Percentiles rank a stretch among this genome's conserved stretches.
phyloP scores from a whole-genome alignment of 345 rosid species.

The Corchorus olitorius region DNA sequence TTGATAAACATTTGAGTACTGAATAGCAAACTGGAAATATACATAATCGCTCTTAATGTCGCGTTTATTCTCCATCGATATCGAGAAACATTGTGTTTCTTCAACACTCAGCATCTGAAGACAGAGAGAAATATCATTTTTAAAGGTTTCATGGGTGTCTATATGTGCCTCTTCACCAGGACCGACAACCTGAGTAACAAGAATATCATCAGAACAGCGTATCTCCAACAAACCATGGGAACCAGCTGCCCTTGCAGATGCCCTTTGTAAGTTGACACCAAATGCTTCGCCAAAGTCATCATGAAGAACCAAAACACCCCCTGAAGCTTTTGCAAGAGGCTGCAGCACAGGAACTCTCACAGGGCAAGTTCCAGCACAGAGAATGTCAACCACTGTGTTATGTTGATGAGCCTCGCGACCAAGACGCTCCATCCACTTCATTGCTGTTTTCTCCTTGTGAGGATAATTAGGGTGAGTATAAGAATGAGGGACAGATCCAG shows the following conservation, averaged over 20 bases:
- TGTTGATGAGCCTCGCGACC: slow-evolving; percentile 78
- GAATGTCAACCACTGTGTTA: slow-evolving; percentile 82
- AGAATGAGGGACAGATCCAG: slow-evolving; percentile 90
- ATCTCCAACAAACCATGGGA: slow-evolving; percentile 71
- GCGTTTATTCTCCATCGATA: slow-evolving; percentile 80
- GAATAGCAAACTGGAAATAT: slow-evolving; percentile 84
- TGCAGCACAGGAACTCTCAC: slow-evolving; percentile 82
- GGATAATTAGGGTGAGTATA: slow-evolving; percentile 84
- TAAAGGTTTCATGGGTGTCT: slow-evolving; percentile 74
- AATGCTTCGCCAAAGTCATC: slow-evolving; percentile 99
- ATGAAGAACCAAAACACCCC: slow-evolving; percentile 94
- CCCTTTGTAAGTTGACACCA: slow-evolving; percentile 95
- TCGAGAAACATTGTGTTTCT: slow-evolving; percentile 90
- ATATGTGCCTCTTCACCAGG: slow-evolving; percentile 94
- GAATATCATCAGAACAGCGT: slow-evolving; percentile 93
- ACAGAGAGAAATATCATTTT: slow-evolving; percentile 61
- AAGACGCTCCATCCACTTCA: slow-evolving; percentile 83
- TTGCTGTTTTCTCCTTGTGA: slow-evolving; percentile 80
- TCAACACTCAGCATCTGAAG: slow-evolving; percentile 90
- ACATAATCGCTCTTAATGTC: slow-evolving; percentile 75
- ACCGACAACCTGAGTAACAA: slow-evolving; percentile 88
- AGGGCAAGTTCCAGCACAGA: slow-evolving; percentile 98
- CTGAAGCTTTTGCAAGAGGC: slow-evolving; percentile 96
- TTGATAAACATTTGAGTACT: slow-evolving; percentile 77
- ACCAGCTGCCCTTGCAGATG: slow-evolving; percentile 62